Conservation (phyloP, 1,139 yeast species). For the Lodderomyces margitis region DNA sequence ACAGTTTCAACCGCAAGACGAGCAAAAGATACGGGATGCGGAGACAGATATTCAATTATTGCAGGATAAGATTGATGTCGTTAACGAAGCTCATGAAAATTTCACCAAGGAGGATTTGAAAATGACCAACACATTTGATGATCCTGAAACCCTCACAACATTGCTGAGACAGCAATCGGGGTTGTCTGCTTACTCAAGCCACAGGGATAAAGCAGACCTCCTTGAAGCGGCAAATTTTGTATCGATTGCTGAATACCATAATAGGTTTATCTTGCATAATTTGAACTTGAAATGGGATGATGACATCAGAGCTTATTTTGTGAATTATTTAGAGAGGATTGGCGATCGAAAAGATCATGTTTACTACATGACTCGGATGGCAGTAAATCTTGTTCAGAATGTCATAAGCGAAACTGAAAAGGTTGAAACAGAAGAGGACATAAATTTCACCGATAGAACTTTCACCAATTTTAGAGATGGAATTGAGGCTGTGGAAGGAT, state of each 20-base stretch:
- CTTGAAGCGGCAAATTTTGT: slow-evolving; percentile 12
- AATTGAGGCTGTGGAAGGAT: slow-evolving; percentile 34
- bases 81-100: slow-evolving; percentile 22
- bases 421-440: slow-evolving; percentile 1
- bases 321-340: slow-evolving; percentile 60
- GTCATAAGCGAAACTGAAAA: slow-evolving; percentile 25
- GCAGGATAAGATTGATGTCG: slow-evolving; percentile 26
- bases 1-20: background rate
- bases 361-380: slow-evolving; percentile 68
- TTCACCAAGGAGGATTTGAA: slow-evolving; percentile 16
- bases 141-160: slow-evolving; percentile 11
- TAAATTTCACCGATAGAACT: slow-evolving; percentile 16
- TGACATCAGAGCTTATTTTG: slow-evolving; percentile 56
- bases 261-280: slow-evolving; percentile 77
- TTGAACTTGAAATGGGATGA: slow-evolving; percentile 81
- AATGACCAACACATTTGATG: slow-evolving; percentile 10
- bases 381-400: slow-evolving; percentile 59
- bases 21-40: slow-evolving; percentile 28
- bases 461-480: slow-evolving; percentile 20
- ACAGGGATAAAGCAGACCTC: slow-evolving; percentile 25
- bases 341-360: slow-evolving; percentile 54
- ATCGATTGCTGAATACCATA: slow-evolving; percentile 50
- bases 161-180: slow-evolving; percentile 13
- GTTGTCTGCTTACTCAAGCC: slow-evolving; percentile 31
- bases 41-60: slow-evolving; percentile 25